phyloP scores from a whole-genome alignment of 345 rosid genomes.

The Syzygium aqueum region DNA sequence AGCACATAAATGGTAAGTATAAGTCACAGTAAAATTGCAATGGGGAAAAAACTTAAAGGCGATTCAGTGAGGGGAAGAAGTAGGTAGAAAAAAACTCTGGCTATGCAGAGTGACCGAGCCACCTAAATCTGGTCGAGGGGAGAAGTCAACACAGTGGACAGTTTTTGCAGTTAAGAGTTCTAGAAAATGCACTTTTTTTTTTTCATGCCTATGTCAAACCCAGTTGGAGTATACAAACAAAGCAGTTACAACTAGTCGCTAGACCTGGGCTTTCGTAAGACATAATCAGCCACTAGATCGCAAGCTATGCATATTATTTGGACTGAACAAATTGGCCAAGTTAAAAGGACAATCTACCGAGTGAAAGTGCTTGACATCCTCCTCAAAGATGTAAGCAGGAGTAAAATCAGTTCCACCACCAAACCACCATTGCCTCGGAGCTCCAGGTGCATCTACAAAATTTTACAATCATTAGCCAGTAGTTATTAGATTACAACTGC shows the following conservation, averaged over 20 bases:
- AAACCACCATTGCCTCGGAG: slow-evolving; percentile 99
- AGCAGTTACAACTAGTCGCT: background rate
- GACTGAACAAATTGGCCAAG: background rate
- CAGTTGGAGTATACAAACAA: background rate
- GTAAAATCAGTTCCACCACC: slow-evolving; percentile 99
- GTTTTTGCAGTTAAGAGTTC: background rate
- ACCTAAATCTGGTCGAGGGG: background rate
- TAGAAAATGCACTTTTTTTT: background rate
- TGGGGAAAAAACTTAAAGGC: background rate
- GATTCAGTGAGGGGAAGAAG: background rate
- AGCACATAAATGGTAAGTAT: background rate
- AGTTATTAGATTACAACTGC: background rate
- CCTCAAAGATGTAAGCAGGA: slow-evolving; percentile 93
- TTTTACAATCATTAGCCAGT: background rate
- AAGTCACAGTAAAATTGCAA: background rate
- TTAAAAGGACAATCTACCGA: slow-evolving; percentile 33
- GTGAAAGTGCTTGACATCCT: slow-evolving; percentile 94
- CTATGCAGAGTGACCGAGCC: background rate
- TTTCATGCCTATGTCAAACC: background rate
- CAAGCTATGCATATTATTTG: background rate
- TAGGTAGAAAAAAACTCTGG: background rate
- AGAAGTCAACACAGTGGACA: background rate
- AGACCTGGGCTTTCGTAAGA: background rate
- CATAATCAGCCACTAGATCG: background rate
- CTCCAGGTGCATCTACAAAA: slow-evolving; percentile 74